These are phyloP conservation scores for Phytopythium chamaehyphon DNA, from an alignment of 352 stramenopile species.

Conservation along the genomic window DNA sequence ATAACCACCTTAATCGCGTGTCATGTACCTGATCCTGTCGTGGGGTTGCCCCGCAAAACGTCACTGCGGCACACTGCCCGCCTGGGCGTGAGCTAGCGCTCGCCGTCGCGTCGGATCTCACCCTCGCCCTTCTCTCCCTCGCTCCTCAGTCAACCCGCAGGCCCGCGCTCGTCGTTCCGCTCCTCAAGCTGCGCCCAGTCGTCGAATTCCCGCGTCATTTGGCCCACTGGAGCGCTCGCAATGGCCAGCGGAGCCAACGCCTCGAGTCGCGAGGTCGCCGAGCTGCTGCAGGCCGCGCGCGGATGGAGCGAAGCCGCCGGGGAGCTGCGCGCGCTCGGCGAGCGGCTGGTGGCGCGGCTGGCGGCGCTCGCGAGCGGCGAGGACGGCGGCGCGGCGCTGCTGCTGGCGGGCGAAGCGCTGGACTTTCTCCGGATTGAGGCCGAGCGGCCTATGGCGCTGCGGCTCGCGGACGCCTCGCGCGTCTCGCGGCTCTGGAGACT, in stretches of 20 bases:
- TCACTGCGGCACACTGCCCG: background rate
- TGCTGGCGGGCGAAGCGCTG: constrained; percentile 21
- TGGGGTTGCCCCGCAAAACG: background rate
- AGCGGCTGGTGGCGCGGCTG: constrained; percentile 25
- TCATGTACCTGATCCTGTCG: too few species aligned
- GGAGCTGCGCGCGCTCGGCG: constrained; percentile 31
- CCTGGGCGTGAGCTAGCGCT: background rate
- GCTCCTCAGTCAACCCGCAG: too few species aligned
- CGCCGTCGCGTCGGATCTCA: too few species aligned
- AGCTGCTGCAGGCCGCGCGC: constrained; percentile 17
- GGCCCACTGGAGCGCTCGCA: too few species aligned
- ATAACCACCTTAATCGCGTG: too few species aligned
- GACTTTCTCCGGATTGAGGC: constrained; percentile 23
- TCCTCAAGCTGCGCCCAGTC: too few species aligned
- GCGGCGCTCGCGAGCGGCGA: constrained; percentile 21
- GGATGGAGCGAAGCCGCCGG: constrained; percentile 19
- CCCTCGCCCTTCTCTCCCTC: too few species aligned
- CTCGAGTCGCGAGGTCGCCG: constrained; percentile 1
- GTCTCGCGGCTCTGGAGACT: constrained; percentile 32
- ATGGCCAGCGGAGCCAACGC: too few species aligned
- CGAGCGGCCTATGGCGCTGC: constrained; percentile 23
- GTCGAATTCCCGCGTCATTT: too few species aligned
- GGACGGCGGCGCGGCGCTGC: constrained; percentile 7
- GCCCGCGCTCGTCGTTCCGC: too few species aligned
- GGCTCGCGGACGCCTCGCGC: constrained; percentile 30